Percentiles rank a stretch among this genome's conserved stretches.
These are phyloP conservation scores for Rhododendron kiyosumense DNA, from an alignment of 148 eudicot species.

Conservation along the genomic window DNA sequence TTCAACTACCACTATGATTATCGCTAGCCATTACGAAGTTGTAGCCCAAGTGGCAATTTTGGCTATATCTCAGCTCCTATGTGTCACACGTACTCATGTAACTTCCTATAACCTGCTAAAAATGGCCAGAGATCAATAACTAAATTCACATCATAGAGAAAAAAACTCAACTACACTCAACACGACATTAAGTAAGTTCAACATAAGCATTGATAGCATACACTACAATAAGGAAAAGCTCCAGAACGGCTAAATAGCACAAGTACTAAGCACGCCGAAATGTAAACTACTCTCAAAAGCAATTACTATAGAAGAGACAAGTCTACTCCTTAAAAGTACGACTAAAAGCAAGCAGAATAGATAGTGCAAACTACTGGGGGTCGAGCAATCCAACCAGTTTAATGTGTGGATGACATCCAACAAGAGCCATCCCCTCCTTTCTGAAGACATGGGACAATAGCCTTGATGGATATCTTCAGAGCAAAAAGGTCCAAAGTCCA, in stretches of 20 bases:
- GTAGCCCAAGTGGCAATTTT: conserved; percentile 46
- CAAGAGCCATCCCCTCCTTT: conserved; percentile 14
- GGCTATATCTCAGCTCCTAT: conserved; percentile 29
- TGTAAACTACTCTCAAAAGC: conserved; percentile 42
- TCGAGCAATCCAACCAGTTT: conserved; percentile 84
- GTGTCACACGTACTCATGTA: conserved; percentile 12
- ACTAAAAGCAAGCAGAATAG: conserved; percentile 34
- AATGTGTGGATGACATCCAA: conserved; percentile 24
- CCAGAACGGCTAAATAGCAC: conserved; percentile 35
- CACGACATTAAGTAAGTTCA: conserved; percentile 5
- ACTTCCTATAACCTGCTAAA: conserved; percentile 5
- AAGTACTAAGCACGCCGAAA: conserved; percentile 45
- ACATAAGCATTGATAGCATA: conserved; percentile 35
- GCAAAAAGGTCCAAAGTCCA: background rate
- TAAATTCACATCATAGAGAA: conserved; percentile 9
- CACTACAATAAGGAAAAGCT: conserved; percentile 28
- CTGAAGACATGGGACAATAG: conserved; percentile 9
- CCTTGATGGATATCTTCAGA: conserved; percentile 8
- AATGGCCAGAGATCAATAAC: background rate
- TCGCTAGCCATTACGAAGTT: conserved; percentile 71
- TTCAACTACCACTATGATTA: conserved; percentile 71
- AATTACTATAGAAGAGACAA: conserved; percentile 22
- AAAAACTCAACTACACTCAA: conserved; percentile 9
- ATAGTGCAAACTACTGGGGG: conserved; percentile 50
- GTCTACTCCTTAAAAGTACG: conserved; percentile 43